Percentiles rank a stretch among this genome's conserved stretches.
Evolutionary conservation across 78 protist genomes (phyloP).

Genomic region (Reticulomyxa filosa): DNA sequence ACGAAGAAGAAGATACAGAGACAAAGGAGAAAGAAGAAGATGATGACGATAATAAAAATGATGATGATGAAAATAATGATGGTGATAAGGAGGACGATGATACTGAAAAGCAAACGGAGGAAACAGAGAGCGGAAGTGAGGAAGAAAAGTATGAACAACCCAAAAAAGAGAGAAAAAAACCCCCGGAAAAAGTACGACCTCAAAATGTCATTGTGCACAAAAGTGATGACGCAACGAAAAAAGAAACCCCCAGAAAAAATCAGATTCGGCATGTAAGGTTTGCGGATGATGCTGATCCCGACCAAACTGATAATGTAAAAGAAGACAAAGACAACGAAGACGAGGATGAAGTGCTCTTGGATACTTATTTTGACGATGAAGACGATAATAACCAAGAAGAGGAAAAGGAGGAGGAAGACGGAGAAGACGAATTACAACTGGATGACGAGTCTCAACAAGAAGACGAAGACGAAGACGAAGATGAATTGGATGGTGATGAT

Average conservation of each 20-base stretch:
- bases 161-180: too few species aligned
- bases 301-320: too few species aligned
- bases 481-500: not conserved
- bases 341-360: too few species aligned
- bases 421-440: not conserved
- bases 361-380: too few species aligned
- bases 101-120: not conserved
- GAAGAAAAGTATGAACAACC: not conserved
- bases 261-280: too few species aligned
- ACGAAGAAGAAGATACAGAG: not conserved
- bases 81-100: not conserved
- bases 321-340: too few species aligned
- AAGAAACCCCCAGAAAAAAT: too few species aligned
- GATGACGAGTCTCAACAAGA: not conserved
- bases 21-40: not conserved
- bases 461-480: not conserved
- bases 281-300: too few species aligned
- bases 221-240: too few species aligned
- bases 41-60: not conserved
- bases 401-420: not conserved
- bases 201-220: too few species aligned
- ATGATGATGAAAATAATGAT: not conserved
- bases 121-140: not conserved
- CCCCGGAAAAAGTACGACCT: too few species aligned
- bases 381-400: too few species aligned